Percentiles rank a stretch among this genome's conserved stretches.
phyloP scores from a whole-genome alignment of 2,329 filamentous ascomycete species.

The Mariannaea sp. region DNA sequence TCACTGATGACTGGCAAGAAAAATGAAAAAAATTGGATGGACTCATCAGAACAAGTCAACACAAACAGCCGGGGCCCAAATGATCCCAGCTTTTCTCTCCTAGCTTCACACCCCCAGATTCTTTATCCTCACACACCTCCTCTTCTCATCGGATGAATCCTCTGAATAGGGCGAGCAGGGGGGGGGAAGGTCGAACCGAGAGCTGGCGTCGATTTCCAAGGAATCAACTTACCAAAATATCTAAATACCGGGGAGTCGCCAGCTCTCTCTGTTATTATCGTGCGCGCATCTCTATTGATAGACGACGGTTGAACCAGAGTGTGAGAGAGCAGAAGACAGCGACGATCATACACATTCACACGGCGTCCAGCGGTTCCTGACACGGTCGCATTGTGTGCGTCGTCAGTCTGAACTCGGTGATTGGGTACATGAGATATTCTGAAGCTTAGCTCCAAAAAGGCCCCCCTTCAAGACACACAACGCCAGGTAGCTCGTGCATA shows the following conservation, averaged over 20 bases:
- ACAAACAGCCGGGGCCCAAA: conserved; percentile 21
- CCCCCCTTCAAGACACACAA: conserved; percentile 21
- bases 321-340: conserved; percentile 1
- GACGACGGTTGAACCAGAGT: conserved; percentile 17
- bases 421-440: conserved; percentile 31
- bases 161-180: conserved; percentile 30
- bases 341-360: conserved; percentile 24
- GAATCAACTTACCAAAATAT: too few species aligned
- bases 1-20: conserved; percentile 16
- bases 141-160: conserved; percentile 34
- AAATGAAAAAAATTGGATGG: conserved; percentile 22
- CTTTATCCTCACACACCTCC: conserved; percentile 25
- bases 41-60: conserved; percentile 30
- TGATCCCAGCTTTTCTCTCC: conserved; percentile 23
- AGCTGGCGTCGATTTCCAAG: conserved; percentile 26
- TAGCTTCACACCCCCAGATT: conserved; percentile 31
- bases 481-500: too few species aligned
- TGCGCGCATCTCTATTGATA: conserved; percentile 25
- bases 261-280: conserved; percentile 22
- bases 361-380: conserved; percentile 31
- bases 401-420: conserved; percentile 36
- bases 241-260: conserved; percentile 26
- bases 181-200: conserved; percentile 34
- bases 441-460: conserved; percentile 31
- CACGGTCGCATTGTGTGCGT: conserved; percentile 32